These are phyloP conservation scores for Cystofilobasidium ferigula DNA, from an alignment of 768 basidiomycete genomes.

Conservation along the genomic window DNA sequence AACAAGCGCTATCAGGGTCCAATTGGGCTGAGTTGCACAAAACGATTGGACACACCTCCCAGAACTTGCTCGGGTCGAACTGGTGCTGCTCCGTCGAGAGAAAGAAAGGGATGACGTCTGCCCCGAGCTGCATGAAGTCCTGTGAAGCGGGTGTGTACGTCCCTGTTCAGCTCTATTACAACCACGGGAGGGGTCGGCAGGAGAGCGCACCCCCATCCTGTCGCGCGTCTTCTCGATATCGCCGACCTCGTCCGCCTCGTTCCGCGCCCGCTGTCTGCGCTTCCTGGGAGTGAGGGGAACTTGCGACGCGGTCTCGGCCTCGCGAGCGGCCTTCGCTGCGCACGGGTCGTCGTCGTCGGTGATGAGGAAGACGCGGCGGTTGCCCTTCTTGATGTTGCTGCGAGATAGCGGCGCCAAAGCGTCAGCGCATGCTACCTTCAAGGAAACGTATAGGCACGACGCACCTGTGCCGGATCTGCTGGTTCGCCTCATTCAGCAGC, in stretches of 20 bases:
- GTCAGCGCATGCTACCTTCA: background rate
- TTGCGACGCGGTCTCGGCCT: background rate
- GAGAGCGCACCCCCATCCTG: conserved; percentile 31
- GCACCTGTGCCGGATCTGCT: conserved; percentile 78
- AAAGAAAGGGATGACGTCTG: conserved; percentile 77
- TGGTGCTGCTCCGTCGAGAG: conserved; percentile 56
- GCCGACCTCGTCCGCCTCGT: conserved; percentile 18
- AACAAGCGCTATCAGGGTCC: too few species aligned
- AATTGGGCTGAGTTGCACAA: too few species aligned
- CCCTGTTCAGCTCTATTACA: too few species aligned
- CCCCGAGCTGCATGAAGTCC: conserved; percentile 73
- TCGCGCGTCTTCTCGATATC: conserved; percentile 33
- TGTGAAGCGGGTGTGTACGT: too few species aligned
- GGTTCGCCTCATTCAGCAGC: conserved; percentile 81
- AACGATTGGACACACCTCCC: conserved; percentile 53
- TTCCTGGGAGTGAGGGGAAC: background rate
- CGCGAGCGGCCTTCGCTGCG: background rate
- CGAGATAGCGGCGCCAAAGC: background rate
- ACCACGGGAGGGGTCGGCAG: conserved; percentile 12
- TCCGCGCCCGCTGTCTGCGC: background rate
- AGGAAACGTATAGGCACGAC: conserved; percentile 27
- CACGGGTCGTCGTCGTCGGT: conserved; percentile 75
- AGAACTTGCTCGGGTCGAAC: conserved; percentile 67
- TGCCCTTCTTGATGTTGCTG: conserved; percentile 31
- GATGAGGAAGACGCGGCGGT: conserved; percentile 85